A percentile compares a stretch with the other conserved stretches of the same genome.
Conservation (phyloP, 176 grass and related monocot genomes). For the Cenchrus americanus region DNA sequence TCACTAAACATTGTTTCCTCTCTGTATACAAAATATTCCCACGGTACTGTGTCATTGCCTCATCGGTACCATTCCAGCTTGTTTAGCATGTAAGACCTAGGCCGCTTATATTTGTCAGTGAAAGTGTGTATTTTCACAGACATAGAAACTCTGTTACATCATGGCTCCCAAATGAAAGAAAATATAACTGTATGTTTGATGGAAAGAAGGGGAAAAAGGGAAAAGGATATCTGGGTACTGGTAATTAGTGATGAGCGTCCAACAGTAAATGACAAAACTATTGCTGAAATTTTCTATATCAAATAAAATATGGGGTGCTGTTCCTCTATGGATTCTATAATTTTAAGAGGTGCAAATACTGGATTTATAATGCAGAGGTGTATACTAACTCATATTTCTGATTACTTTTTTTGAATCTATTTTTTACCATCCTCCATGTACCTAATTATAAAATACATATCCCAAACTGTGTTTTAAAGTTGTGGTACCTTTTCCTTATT, state of each 20-base stretch:
- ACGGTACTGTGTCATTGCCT: not conserved
- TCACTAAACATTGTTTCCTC: constrained; percentile 8
- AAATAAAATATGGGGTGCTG: not conserved
- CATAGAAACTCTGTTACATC: constrained; percentile 24
- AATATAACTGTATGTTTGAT: constrained; percentile 27
- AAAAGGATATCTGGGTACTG: not conserved
- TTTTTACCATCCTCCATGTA: not conserved
- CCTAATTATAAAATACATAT: constrained; percentile 28
- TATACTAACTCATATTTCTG: not conserved
- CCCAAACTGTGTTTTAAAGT: constrained; percentile 43
- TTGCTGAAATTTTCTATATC: constrained; percentile 12
- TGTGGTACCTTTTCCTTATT: constrained; percentile 41
- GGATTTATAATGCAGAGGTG: not conserved
- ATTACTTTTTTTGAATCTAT: not conserved
- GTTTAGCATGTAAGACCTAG: not conserved
- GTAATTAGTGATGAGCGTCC: not conserved
- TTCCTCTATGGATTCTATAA: not conserved
- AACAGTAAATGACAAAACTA: not conserved
- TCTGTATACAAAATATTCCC: not conserved
- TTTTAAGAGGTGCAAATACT: constrained; percentile 19
- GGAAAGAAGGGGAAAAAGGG: not conserved
- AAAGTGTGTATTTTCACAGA: not conserved
- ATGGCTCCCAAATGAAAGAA: not conserved
- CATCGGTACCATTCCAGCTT: not conserved
- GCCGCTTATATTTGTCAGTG: constrained; percentile 2